Percentiles rank a stretch among this genome's conserved stretches.
Conservation (phyloP, 2,329 filamentous ascomycete genomes). For the Fusarium chlamydosporum region DNA sequence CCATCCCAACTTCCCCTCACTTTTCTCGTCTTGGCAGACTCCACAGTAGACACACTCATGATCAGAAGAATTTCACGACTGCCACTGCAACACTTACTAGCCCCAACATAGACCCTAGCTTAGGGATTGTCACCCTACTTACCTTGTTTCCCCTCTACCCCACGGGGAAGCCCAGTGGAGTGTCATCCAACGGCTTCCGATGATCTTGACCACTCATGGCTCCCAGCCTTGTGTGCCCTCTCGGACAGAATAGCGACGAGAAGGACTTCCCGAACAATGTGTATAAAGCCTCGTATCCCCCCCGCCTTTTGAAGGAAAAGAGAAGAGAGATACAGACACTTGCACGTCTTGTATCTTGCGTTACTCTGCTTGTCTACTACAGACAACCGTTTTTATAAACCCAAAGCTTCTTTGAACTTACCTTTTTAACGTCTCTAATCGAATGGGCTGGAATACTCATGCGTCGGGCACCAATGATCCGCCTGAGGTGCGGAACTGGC, state of each 20-base stretch:
- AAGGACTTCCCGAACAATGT: not conserved
- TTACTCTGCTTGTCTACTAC: not conserved
- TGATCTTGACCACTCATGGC: constrained; percentile 23
- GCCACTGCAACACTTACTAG: not conserved
- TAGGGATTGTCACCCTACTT: constrained; percentile 16
- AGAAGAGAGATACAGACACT: constrained; percentile 11
- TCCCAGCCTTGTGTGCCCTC: not conserved
- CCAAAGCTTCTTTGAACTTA: not conserved
- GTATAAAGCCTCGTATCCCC: constrained; percentile 29
- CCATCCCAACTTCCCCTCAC: constrained; percentile 18
- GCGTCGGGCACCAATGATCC: constrained; percentile 57
- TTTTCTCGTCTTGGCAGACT: constrained; percentile 33
- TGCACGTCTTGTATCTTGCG: constrained; percentile 14
- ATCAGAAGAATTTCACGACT: constrained; percentile 18
- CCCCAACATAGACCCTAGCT: constrained; percentile 6
- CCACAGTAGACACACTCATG: constrained; percentile 37
- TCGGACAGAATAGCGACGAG: constrained; percentile 4
- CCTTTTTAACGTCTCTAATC: constrained; percentile 24
- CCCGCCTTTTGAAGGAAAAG: not conserved
- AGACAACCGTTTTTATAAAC: not conserved
- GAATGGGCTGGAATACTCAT: constrained; percentile 52
- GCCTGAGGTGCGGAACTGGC: constrained; percentile 55
- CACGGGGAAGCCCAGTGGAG: constrained; percentile 45
- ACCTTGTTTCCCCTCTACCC: constrained; percentile 32
- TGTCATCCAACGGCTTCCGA: constrained; percentile 11